Evolutionary conservation across 2,329 filamentous ascomycete genomes (phyloP).

Genomic region (Colletotrichum sp.): DNA sequence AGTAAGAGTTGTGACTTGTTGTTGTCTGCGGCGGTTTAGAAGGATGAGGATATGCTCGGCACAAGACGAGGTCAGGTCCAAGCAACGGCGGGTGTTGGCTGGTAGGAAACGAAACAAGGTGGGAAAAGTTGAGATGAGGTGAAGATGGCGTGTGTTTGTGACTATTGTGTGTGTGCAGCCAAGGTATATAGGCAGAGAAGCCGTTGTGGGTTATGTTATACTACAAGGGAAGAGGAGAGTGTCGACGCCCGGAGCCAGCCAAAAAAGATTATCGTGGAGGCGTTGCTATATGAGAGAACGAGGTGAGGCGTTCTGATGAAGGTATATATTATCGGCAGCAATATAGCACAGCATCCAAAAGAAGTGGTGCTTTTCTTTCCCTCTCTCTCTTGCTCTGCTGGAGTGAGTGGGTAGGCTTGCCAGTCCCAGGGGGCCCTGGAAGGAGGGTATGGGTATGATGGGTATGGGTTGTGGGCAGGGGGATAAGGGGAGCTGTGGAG

Average conservation of each 20-base stretch:
- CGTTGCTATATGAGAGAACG: slow-evolving; percentile 16
- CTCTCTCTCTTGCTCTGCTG: background rate
- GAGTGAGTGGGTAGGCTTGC: background rate
- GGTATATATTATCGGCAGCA: slow-evolving; percentile 27
- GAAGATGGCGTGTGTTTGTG: background rate
- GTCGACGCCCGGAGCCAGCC: slow-evolving; percentile 8
- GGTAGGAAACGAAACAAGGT: slow-evolving; percentile 19
- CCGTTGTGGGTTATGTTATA: slow-evolving; percentile 14
- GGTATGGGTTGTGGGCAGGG: slow-evolving; percentile 24
- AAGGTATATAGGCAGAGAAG: background rate
- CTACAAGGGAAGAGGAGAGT: slow-evolving; percentile 7
- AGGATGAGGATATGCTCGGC: background rate
- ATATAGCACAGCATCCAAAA: slow-evolving; percentile 25
- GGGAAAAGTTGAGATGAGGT: slow-evolving; percentile 16
- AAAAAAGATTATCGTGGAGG: slow-evolving; percentile 21
- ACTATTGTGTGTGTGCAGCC: background rate
- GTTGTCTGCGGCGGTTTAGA: background rate
- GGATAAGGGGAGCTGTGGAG: slow-evolving; percentile 23
- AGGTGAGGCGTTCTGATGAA: slow-evolving; percentile 24
- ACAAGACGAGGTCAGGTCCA: slow-evolving; percentile 5
- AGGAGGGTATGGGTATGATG: slow-evolving; percentile 12
- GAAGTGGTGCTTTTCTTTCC: slow-evolving; percentile 20
- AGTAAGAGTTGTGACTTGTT: background rate
- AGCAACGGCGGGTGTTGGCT: background rate
- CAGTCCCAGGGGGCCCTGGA: slow-evolving; percentile 8